Evolutionary conservation across 805 yeast species (phyloP), one percentile per base, ranked within the genome.

Genomic region (Danielia reshetovae): DNA sequence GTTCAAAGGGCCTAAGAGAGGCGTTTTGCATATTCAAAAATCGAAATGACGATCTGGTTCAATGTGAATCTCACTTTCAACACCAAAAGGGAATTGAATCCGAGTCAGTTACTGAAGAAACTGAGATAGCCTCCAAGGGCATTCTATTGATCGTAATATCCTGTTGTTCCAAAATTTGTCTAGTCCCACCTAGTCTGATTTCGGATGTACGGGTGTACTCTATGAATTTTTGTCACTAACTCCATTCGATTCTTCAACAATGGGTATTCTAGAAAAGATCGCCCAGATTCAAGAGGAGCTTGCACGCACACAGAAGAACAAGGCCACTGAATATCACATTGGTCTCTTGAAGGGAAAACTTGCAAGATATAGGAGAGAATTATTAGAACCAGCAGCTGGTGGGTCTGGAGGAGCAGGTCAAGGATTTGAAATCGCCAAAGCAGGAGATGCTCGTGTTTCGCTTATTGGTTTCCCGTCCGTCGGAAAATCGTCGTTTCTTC

Each of bases 391-490:
- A 5, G 81, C 85, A 27, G 82, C 90, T 1, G 86, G 87, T 0
- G 75, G 81, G 3, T 72, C 84, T 11, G 73, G 79, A 17, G 87
- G 87, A 8, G 77, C 77, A 36, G 95, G 95, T 2, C 81, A 79
- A 36, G 95, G 95, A 1, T 90, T 90, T 57, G 98, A 93, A 61
- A 97, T 90, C 2, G 79, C 87, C 28, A 90, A 93, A 59, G 82
- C 93, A 29, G 97, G 97, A 25, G 97, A 90, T 70, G 97, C 97
- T 0, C 74, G 98, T 48, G 95, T 87, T 2, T 94, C 94, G 13
- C 68, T 90, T 35, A 89, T 93, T 60, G 98, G 98, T 19, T 90
- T 89, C 59, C 98, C 98, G 12, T 89, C 97, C 1, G 98, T 93
- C 16, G 98, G 98, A 57, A 90, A 90, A 52, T 89, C 97, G 1